phyloP scores from a whole-genome alignment of 2,329 filamentous ascomycete genomes.

The Penicillium nordicum region DNA sequence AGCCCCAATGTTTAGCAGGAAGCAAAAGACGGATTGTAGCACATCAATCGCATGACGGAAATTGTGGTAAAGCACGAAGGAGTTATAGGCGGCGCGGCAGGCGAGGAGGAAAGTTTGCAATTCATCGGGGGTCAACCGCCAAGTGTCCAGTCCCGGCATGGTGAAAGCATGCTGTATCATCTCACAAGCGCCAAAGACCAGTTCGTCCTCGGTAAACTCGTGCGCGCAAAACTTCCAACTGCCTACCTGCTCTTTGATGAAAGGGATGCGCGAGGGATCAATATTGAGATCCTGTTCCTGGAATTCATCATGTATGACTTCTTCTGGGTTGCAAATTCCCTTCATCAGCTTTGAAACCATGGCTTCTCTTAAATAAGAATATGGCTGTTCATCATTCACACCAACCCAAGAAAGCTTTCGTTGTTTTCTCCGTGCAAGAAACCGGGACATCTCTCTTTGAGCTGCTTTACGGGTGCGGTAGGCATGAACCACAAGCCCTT shows the following conservation, averaged over 20 bases:
- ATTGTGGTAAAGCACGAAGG: slow-evolving; percentile 95
- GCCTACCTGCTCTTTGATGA: slow-evolving; percentile 67
- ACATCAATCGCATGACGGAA: slow-evolving; percentile 97
- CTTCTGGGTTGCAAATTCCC: slow-evolving; percentile 74
- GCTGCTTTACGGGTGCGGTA: slow-evolving; percentile 79
- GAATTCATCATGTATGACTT: slow-evolving; percentile 59
- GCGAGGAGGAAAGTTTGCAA: slow-evolving; percentile 82
- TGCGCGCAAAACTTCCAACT: slow-evolving; percentile 89
- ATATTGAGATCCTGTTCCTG: slow-evolving; percentile 65
- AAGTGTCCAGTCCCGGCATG: slow-evolving; percentile 76
- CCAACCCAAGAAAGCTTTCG: slow-evolving; percentile 92
- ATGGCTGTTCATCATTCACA: slow-evolving; percentile 77
- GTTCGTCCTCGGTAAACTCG: slow-evolving; percentile 82
- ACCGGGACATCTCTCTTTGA: slow-evolving; percentile 66
- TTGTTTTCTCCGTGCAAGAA: slow-evolving; percentile 68
- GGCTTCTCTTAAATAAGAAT: slow-evolving; percentile 82
- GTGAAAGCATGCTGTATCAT: slow-evolving; percentile 88
- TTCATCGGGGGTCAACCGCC: slow-evolving; percentile 77
- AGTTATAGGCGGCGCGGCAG: slow-evolving; percentile 91
- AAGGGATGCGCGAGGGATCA: slow-evolving; percentile 59
- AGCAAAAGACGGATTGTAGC: slow-evolving; percentile 86
- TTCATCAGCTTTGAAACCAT: slow-evolving; percentile 90
- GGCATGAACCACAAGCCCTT: slow-evolving; percentile 74
- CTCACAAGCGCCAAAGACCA: slow-evolving; percentile 76
- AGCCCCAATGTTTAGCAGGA: slow-evolving; percentile 75